Conservation (phyloP, 164 flowering plant species). For the Macadamia tetraphylla region DNA sequence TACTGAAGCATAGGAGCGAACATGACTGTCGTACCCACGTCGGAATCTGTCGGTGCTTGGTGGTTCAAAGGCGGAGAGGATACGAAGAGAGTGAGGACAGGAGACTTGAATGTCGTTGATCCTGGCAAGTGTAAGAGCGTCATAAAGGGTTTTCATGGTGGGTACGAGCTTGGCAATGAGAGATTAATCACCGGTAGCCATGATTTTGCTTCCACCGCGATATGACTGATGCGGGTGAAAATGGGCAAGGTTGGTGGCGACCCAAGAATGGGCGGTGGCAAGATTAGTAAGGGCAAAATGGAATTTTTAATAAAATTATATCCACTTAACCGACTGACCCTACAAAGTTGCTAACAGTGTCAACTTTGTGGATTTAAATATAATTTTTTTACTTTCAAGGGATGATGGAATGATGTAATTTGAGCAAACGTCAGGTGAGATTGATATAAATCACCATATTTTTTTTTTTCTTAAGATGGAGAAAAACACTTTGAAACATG, state of each 20-base stretch:
- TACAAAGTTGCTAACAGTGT: no score
- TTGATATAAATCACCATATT: no score
- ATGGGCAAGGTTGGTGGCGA: constrained; percentile 42
- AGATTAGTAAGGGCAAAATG: constrained; percentile 20
- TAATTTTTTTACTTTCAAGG: no score
- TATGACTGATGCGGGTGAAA: constrained; percentile 46
- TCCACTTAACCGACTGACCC: no score
- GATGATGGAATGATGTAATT: no score
- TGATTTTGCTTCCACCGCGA: constrained; percentile 75
- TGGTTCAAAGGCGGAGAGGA: constrained; percentile 40
- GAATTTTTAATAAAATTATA: no score
- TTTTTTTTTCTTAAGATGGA: no score
- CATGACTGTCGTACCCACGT: constrained; percentile 45
- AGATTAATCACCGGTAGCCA: constrained; percentile 33
- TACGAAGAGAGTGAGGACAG: constrained; percentile 71
- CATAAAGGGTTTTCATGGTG: constrained; percentile 60
- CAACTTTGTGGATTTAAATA: no score
- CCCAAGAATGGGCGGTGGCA: constrained; percentile 53
- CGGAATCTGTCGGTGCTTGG: constrained; percentile 71
- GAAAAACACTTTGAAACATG: no score
- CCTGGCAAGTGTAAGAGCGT: constrained; percentile 49
- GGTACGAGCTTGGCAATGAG: constrained; percentile 52
- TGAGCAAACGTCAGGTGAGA: no score
- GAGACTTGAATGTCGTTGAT: constrained; percentile 49
- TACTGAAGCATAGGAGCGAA: constrained; percentile 65